Evolutionary conservation across 2,329 filamentous ascomycete species (phyloP), one percentile per base, ranked within the genome.

Genomic region (Alternaria gaisen): DNA sequence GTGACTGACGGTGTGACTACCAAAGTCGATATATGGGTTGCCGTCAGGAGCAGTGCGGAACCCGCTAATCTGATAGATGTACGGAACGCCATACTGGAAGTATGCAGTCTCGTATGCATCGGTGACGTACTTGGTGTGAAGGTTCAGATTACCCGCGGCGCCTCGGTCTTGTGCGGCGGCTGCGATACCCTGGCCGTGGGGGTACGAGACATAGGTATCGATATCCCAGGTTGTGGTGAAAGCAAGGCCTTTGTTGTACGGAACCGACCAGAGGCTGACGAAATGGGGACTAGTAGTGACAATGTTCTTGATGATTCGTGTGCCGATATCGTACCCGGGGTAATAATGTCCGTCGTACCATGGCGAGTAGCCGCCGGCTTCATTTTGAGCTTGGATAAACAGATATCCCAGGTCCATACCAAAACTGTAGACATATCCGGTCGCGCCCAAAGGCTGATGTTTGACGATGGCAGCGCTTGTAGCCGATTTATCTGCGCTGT

Each of bases 211-310:
- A 32, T 60, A 60, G 12, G 58, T 60, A 12, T 60, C 58, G 9
- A 60, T 60, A 5, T 60, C 58, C 58, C 58, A 60, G 1, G 58
- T 60, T 26, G 58, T 60, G 6, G 58, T 60, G 34, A 60, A 60
- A 7, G 46, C 58, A 3, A 60, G 58, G 7, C 58, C 58, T 34
- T 60, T 60, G 34, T 60, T 60, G 53, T 60, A 60, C 7, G 58
- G 58, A 30, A 60, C 58, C 6, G 58, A 50, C 58, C 58, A 60
- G 5, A 60, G 26, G 20, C 58, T 60, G 6, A 57, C 58, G 9
- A 57, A 60, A 42, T 47, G 46, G 18, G 53, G 46, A 24, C 53
- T 52, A 16, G 32, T 52, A 34, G 53, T 57, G 41, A 60, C 53
- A 6, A 60, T 60, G n/a, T 60, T 60, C 41, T 57, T 60, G 41